Base-by-base conservation (phyloP, 2,329 filamentous ascomycete species). In the Calycina marina region DNA sequence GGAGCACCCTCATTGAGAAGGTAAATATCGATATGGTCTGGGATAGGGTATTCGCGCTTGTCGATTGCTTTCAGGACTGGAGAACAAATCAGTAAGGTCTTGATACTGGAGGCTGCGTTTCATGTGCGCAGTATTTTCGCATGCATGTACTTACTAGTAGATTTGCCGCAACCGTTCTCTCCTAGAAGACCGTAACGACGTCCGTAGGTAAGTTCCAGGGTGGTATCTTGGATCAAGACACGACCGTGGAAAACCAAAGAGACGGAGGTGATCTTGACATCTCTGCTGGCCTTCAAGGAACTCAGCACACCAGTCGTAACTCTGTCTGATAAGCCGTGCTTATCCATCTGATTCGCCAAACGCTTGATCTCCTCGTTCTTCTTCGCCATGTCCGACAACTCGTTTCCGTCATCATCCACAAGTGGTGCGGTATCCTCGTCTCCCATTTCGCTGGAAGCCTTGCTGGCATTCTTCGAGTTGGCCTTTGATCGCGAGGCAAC, bases 191-290 rank as follows among this genome's bases (percentile, higher is more conserved):
- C 90, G 57, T 98, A 98, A 52, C 90, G 76, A 51, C 86, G 81
- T 45, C 81, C 85, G 56, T 84, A 90, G 56, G 81, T 88, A 52
- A 98, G 70, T 61, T 98, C 92, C 57, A 98, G 69, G 31, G 77
- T 92, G 42, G 82, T 82, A 61, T 98, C 90, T 55, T 77, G 88
- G 62, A 98, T 82, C 40, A 98, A 76, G 47, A 96, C 90, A 49
- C 81, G 84, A 51, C 92, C 90, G 69, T 98, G 92, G 74, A 98
- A 98, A 43, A 94, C 88, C 47, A 98, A 67, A 42, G 81, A 93
- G 51, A 77, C 72, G 35, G 85, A 93, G 45, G 78, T 93, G 57
- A 98, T 90, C 69, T 98, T 98, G 59, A 93, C 84, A 60, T 98
- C 90, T 61, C 83, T 80, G 64, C 81, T 92, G 46, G 81, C 68